Evolutionary conservation across 371 early-diverging fungal species (phyloP), one percentile per base, ranked within the genome.

Genomic region (Funneliformis caledonium): DNA sequence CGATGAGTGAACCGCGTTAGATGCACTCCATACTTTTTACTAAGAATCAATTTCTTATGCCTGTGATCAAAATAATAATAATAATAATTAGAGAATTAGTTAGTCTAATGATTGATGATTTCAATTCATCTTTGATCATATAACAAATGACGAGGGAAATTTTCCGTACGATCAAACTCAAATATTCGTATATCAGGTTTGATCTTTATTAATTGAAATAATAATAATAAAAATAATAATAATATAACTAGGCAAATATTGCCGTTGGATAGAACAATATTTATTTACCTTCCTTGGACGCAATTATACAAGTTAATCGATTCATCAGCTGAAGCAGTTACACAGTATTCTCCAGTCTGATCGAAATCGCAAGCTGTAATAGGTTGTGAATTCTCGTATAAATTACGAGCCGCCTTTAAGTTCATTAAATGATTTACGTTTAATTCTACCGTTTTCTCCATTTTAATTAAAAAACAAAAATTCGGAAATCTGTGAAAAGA

Each of bases 11-110:
- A 98, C 31, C 93, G 88, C 2, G 95, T 96, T 37, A 95, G 85
- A 62, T 91, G 88, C 78, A 93, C 94, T 8, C 96, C 97, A 81
- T 97, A 96, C 78, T 96, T 96, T 86, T 96, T 94, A 84, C 92
- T 93, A 83, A 86, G 90, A 11, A 90, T 82, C 0, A 91, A 91
- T 52, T 91, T 90, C 72, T 88, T 88, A 48, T 90, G 83, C 16
- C 90, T 92, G 82, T 26, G 59, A 37, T 7, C n/a, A 50, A 72
- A 4, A 42, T 16, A 26, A 33, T 6, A 22, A 26, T 72, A 26
- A 43, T 43, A 72, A 14, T 19, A 10, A 16, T 56, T 19, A 22
- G 37, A 22, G 12, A 19, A 56, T 47, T 4, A 11, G 59, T 48
- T 19, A 56, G 56, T 56, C 0, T 56, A 19, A 56, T 19, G 19